Evolutionary conservation across 2,329 filamentous ascomycete genomes (phyloP).

Genomic region (Pseudogymnoascus pannorum): DNA sequence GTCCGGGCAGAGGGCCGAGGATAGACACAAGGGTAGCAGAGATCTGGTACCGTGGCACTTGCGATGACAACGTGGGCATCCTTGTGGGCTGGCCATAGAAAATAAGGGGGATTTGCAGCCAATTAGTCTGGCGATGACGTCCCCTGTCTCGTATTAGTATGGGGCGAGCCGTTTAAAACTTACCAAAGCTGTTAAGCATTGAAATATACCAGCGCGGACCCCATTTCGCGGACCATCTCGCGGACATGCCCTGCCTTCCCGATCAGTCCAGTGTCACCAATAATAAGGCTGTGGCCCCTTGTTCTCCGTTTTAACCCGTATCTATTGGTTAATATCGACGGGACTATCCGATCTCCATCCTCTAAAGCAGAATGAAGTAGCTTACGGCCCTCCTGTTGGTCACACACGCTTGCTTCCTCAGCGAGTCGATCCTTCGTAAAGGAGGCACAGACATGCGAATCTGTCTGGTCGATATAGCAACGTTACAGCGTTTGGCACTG

Average conservation of each 20-base stretch:
- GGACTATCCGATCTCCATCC: neutral
- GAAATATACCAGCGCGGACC: neutral
- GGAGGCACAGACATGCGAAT: neutral
- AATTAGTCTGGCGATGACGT: neutral
- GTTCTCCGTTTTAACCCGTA: neutral
- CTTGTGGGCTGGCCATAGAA: neutral
- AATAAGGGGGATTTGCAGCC: neutral
- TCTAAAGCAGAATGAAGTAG: neutral
- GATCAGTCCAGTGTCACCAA: neutral
- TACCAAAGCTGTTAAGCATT: neutral
- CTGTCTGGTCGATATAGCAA: neutral
- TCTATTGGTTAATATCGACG: neutral
- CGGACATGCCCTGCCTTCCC: neutral
- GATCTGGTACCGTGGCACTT: neutral
- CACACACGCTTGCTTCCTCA: neutral
- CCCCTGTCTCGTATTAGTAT: neutral
- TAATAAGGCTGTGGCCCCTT: neutral
- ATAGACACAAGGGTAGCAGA: neutral
- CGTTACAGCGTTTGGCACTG: neutral
- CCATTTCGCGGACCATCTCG: neutral
- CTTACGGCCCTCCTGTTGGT: neutral
- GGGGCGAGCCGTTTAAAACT: neutral
- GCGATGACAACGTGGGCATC: neutral
- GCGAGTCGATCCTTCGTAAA: neutral
- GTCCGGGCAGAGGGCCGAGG: neutral